phyloP scores from a whole-genome alignment of 164 flowering plant genomes.

The Vitis amurensis region DNA sequence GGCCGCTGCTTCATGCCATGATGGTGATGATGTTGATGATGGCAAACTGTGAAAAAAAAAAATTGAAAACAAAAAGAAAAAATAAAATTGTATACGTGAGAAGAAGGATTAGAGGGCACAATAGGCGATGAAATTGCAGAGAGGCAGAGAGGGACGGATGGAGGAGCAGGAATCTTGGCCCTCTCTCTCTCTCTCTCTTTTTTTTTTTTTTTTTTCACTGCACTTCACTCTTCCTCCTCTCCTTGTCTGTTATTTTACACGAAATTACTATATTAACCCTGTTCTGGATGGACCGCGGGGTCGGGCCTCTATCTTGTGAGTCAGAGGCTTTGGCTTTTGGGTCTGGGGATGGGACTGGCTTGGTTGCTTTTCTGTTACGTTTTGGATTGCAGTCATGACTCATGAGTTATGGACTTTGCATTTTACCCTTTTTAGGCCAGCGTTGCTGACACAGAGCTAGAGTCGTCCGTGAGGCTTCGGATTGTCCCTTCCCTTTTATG shows the following conservation, averaged over 20 bases:
- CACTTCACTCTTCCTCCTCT: too few relatives aligned
- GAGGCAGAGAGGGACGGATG: conserved; percentile 30
- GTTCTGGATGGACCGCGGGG: too few relatives aligned
- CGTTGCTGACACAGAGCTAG: background rate
- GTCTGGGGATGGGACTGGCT: too few relatives aligned
- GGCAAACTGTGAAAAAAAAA: background rate
- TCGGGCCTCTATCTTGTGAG: too few relatives aligned
- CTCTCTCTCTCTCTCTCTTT: background rate
- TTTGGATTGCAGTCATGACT: background rate
- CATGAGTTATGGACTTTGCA: background rate
- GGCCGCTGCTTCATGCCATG: too few relatives aligned
- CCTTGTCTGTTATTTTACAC: too few relatives aligned
- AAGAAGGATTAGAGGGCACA: background rate
- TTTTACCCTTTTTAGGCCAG: background rate
- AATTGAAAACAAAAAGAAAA: too few relatives aligned
- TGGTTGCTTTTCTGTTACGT: too few relatives aligned
- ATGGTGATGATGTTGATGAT: background rate
- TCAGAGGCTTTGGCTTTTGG: too few relatives aligned
- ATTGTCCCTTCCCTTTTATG: background rate
- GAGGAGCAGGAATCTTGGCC: conserved; percentile 44
- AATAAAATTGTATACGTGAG: too few relatives aligned
- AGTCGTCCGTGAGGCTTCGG: background rate
- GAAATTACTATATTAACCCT: too few relatives aligned
- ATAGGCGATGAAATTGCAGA: conserved; percentile 14
- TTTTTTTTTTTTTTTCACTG: background rate